Evolutionary conservation across 768 basidiomycete species (phyloP), one percentile per base, ranked within the genome.

Genomic region (Xerocomellus intermedius): DNA sequence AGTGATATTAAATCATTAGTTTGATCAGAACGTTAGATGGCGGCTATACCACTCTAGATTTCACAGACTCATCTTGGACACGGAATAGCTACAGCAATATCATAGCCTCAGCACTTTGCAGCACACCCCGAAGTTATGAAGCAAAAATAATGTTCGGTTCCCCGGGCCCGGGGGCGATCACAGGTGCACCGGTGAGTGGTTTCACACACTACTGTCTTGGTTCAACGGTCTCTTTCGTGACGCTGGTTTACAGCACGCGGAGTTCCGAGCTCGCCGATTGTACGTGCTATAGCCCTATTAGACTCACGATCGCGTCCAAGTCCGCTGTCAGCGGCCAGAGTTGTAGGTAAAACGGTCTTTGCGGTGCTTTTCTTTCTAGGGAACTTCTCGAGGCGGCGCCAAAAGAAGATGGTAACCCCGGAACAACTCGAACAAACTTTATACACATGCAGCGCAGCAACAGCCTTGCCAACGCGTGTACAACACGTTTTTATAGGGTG

Each of bases 401-500:
- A 60, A 60, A 68, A 66, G 55, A 59, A 52, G 59, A 19, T 37
- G 9, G 47, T 30, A 33, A 59, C 52, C 47, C 54, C 59, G 48
- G 64, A 68, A 58, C 62, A 59, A 58, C 45, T 69, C 54, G 51
- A 50, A 41, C 53, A 50, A 56, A 48, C 51, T 41, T 44, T 30
- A 64, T 50, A 43, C 32, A 54, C 45, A 48, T 51, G 60, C 60
- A 65, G 57, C 61, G 42, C 55, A 52, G 67, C 50, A 69, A 70
- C 69, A 70, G 69, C 70, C 70, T 64, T 58, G 55, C 39, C 59
- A 57, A 52, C 69, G 67, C 69, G 65, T 70, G 69, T 59, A 53
- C 44, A 63, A 71, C 69, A 70, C 69, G 69, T 73, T 70, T 68
- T 69, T 62, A 13, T 70, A 67, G 65, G 66, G 67, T 68, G 69